Evolutionary conservation across 352 stramenopile species (phyloP).

Genomic region (Aphanomyces stellatus): DNA sequence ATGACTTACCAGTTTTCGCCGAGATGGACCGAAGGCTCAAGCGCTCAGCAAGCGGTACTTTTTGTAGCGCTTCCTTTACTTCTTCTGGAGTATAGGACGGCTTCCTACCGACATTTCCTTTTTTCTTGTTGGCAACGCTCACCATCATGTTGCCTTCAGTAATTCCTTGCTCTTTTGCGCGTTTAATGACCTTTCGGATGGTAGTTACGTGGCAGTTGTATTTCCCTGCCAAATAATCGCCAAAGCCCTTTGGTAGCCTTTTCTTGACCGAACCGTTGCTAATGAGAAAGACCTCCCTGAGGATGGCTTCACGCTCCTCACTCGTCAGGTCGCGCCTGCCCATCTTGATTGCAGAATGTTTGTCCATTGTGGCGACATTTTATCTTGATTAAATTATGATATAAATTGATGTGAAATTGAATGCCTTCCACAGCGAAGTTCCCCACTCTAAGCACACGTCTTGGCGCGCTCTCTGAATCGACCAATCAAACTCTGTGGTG

Average conservation of each 20-base stretch:
- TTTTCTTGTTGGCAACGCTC: neutral
- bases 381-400: neutral
- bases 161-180: neutral
- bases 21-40: neutral
- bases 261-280: neutral
- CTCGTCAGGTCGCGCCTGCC: neutral
- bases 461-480: no score
- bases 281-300: neutral
- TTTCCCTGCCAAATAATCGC: neutral
- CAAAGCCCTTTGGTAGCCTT: neutral
- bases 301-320: neutral
- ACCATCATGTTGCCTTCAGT: neutral
- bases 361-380: neutral
- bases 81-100: neutral
- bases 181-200: neutral
- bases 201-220: neutral
- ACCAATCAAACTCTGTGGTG: no score
- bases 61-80: neutral
- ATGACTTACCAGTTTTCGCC: neutral
- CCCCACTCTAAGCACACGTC: no score
- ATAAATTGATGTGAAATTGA: no score
- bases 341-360: neutral
- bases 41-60: neutral
- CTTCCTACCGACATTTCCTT: neutral
- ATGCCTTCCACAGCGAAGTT: no score